Evolutionary conservation across 768 basidiomycete species (phyloP).

Genomic region (Ramaria sp.): DNA sequence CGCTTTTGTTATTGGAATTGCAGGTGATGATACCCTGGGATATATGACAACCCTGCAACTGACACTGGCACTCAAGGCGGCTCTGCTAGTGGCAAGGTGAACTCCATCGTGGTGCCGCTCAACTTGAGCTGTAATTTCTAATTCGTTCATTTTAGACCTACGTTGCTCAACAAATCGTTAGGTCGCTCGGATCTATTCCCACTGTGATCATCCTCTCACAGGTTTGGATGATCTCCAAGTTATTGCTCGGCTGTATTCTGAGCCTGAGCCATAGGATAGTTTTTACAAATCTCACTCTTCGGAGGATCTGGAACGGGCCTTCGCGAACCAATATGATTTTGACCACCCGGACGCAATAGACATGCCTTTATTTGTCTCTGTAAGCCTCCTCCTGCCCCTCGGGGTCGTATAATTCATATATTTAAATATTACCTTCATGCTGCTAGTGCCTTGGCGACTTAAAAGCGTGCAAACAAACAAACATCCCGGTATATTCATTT

Average conservation of each 20-base stretch:
- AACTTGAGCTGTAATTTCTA: background rate
- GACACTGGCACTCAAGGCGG: conserved; percentile 41
- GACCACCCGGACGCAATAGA: conserved; percentile 94
- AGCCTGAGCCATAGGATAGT: conserved; percentile 53
- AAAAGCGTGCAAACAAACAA: conserved; percentile 71
- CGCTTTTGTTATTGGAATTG: conserved; percentile 79
- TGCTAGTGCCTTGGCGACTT: conserved; percentile 73
- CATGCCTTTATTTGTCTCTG: conserved; percentile 73
- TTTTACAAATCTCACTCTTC: conserved; percentile 80
- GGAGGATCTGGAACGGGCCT: conserved; percentile 77
- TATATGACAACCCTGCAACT: background rate
- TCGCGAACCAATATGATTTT: conserved; percentile 71
- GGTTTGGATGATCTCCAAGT: conserved; percentile 25
- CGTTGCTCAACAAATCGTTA: conserved; percentile 75
- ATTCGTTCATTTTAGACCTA: conserved; percentile 45
- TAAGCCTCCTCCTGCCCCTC: conserved; percentile 24
- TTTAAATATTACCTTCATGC: background rate
- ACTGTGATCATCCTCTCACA: conserved; percentile 88
- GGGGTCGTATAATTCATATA: background rate
- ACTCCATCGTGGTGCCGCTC: conserved; percentile 1
- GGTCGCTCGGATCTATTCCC: conserved; percentile 71
- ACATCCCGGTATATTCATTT: conserved; percentile 95
- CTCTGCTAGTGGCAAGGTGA: conserved; percentile 79
- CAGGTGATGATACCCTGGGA: conserved; percentile 36
- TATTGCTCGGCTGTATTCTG: background rate